Conservation (phyloP, 1,139 yeast species). For the Yamadazyma sp. region DNA sequence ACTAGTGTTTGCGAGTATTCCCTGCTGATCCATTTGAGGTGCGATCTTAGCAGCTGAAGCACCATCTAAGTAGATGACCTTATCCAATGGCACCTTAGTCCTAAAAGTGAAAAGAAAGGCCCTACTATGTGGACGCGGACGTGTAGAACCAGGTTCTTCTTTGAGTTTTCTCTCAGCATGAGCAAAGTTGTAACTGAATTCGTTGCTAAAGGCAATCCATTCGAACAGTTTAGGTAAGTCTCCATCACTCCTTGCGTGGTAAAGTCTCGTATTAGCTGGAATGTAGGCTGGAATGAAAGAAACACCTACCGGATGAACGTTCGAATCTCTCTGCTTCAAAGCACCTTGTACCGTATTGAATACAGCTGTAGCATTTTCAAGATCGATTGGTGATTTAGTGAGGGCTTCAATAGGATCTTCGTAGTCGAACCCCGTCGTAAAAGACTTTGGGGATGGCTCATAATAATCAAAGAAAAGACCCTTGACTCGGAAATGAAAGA, state of each 20-base stretch:
- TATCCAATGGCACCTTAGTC: slow-evolving; percentile 43
- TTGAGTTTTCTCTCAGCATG: slow-evolving; percentile 11
- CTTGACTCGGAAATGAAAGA: no score
- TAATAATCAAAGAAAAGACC: background rate
- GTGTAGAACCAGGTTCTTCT: slow-evolving; percentile 7
- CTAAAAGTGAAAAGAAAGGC: slow-evolving; percentile 39
- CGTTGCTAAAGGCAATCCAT: slow-evolving; percentile 61
- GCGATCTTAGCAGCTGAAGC: slow-evolving; percentile 58
- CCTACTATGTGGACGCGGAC: no score
- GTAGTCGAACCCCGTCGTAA: background rate
- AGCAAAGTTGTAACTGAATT: slow-evolving; percentile 52
- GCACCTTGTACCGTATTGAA: slow-evolving; percentile 54
- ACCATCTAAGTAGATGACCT: slow-evolving; percentile 52
- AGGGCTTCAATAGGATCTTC: background rate
- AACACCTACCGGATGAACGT: slow-evolving; percentile 54
- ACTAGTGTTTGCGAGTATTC: slow-evolving; percentile 30
- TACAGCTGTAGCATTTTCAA: slow-evolving; percentile 49
- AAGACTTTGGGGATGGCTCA: background rate
- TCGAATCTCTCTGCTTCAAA: slow-evolving; percentile 47
- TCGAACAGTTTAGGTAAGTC: slow-evolving; percentile 44
- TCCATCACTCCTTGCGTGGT: slow-evolving; percentile 41
- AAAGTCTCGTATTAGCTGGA: slow-evolving; percentile 54
- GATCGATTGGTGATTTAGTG: slow-evolving; percentile 27
- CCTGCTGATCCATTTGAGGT: slow-evolving; percentile 64
- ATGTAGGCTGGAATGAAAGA: slow-evolving; percentile 55